phyloP scores from a whole-genome alignment of 1,284 basidiomycete species.

The Lentinula novae-zelandiae region DNA sequence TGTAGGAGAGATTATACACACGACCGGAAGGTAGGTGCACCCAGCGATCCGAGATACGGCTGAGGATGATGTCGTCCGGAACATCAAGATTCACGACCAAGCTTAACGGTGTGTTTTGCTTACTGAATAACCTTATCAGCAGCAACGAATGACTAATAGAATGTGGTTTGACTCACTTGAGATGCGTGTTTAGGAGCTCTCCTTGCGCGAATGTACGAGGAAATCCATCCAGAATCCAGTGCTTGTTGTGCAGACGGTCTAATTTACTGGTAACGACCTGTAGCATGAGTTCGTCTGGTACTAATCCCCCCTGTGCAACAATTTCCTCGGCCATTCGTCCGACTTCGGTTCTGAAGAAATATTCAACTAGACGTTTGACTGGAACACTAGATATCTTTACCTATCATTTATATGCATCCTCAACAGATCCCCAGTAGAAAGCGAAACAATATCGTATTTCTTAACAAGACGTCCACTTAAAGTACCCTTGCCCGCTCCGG shows the following conservation, averaged over 20 bases:
- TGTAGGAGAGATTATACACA: slow-evolving; percentile 93
- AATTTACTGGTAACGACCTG: slow-evolving; percentile 72
- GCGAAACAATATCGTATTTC: slow-evolving; percentile 70
- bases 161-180: slow-evolving; percentile 43
- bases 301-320: slow-evolving; percentile 69
- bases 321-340: slow-evolving; percentile 72
- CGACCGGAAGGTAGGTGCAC: slow-evolving; percentile 80
- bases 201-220: slow-evolving; percentile 92
- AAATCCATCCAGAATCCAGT: slow-evolving; percentile 97
- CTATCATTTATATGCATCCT: slow-evolving; percentile 74
- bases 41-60: slow-evolving; percentile 93
- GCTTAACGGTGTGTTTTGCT: slow-evolving; percentile 12
- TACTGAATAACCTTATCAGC: background rate
- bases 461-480: slow-evolving; percentile 67
- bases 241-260: slow-evolving; percentile 64
- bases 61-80: slow-evolving; percentile 84
- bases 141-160: background rate
- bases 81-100: slow-evolving; percentile 86
- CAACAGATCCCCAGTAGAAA: slow-evolving; percentile 81
- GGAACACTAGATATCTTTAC: slow-evolving; percentile 25
- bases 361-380: background rate
- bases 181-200: slow-evolving; percentile 73
- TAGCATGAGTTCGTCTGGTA: slow-evolving; percentile 78
- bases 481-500: slow-evolving; percentile 79
- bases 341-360: slow-evolving; percentile 52